Conservation (phyloP, 495 filamentous ascomycete genomes). For the Talaromyces ruber region DNA sequence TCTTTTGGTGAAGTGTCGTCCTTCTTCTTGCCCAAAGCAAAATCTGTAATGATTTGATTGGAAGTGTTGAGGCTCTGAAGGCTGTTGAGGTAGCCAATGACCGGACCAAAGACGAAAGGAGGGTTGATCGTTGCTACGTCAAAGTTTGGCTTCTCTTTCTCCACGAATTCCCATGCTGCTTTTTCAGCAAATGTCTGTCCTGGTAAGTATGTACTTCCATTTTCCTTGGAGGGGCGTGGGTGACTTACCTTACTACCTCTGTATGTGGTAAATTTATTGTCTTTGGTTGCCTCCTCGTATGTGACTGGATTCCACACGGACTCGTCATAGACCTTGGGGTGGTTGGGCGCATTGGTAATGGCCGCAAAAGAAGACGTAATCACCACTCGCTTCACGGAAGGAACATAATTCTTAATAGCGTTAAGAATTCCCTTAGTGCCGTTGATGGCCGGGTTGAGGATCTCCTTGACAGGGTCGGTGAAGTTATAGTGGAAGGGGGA, state of each 20-base stretch:
- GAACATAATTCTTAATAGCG: constrained; percentile 65
- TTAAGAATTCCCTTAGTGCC: constrained; percentile 76
- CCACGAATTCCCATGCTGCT: constrained; percentile 75
- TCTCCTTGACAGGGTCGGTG: constrained; percentile 66
- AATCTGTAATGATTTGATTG: constrained; percentile 43
- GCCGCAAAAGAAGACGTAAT: constrained; percentile 83
- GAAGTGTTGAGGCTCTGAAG: constrained; percentile 63
- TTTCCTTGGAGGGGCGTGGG: background rate
- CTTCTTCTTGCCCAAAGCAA: constrained; percentile 60
- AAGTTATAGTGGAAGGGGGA: constrained; percentile 74
- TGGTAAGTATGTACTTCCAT: constrained; percentile 4
- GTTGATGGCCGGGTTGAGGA: constrained; percentile 76
- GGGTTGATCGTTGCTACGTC: constrained; percentile 63
- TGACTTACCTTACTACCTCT: constrained; percentile 51
- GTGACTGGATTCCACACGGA: constrained; percentile 81
- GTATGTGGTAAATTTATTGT: constrained; percentile 52
- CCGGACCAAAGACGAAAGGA: constrained; percentile 65
- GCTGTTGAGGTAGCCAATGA: constrained; percentile 57
- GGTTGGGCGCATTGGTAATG: constrained; percentile 46
- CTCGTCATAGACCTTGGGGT: constrained; percentile 56
- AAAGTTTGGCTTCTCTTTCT: constrained; percentile 72
- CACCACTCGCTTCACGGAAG: constrained; percentile 71
- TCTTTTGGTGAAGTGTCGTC: constrained; percentile 49
- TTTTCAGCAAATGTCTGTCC: constrained; percentile 49
- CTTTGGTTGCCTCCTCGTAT: constrained; percentile 48